Evolutionary conservation across 495 filamentous ascomycete genomes (phyloP).

Genomic region (Trichoderma virens): DNA sequence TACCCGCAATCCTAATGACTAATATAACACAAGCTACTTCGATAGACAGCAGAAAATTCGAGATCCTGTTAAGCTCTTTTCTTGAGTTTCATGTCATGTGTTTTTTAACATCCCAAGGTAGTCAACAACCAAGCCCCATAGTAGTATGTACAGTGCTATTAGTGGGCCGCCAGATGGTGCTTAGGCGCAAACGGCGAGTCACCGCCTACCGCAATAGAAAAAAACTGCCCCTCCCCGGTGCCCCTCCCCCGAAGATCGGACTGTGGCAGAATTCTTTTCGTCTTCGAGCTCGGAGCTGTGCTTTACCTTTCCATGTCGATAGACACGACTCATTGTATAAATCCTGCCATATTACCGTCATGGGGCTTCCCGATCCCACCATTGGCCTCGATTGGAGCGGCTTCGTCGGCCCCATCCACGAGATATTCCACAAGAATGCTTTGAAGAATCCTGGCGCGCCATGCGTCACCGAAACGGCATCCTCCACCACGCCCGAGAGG

Average conservation of each 20-base stretch:
- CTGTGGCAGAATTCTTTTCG: not conserved
- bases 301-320: not conserved
- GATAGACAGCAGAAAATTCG: no score
- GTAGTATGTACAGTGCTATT: no score
- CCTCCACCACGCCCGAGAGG: conserved; percentile 48
- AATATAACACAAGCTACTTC: no score
- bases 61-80: no score
- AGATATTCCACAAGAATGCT: conserved; percentile 67
- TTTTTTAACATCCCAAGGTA: no score
- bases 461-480: conserved; percentile 79
- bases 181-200: no score
- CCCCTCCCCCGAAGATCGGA: not conserved
- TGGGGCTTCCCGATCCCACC: conserved; percentile 63
- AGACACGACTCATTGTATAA: not conserved
- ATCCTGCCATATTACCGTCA: not conserved
- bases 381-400: conserved; percentile 73
- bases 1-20: no score
- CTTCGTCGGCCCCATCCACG: conserved; percentile 74
- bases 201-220: not conserved
- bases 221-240: not conserved
- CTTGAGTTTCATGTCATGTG: no score
- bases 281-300: not conserved
- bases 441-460: conserved; percentile 64
- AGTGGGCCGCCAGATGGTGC: no score
- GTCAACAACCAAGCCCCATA: no score